Base-by-base conservation (phyloP, 352 stramenopile species). In the Thalassiosira livingstoniorum region DNA sequence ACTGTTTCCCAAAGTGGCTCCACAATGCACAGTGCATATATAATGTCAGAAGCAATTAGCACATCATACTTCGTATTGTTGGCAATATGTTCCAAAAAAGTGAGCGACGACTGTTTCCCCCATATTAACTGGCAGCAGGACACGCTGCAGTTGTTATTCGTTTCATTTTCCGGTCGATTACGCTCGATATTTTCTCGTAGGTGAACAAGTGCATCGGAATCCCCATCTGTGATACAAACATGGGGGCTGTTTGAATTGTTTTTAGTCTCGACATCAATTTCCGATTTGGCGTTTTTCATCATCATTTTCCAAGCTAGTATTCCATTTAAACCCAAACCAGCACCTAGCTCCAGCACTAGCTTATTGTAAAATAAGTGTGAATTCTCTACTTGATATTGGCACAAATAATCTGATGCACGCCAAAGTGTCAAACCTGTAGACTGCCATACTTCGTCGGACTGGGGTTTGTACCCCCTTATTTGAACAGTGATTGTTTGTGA, bases 21-120 rank as follows among this genome's bases (percentile, higher is more conserved):
- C 43, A 95, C 75, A 23, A 93, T 90, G 11, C 80, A 60, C 35
- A 68, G 11, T 21, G 83, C 75, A 82, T 95, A 95, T 23, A 95
- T 88, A 18, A 95, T 87, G 75, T 95, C 91, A 5, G 87, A 90
- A 34, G 87, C 91, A 11, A 95, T 37, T 74, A 95, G 83, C 23
- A 91, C 57, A 67, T 92, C 62, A 63, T 90, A 94, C 58, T 80
- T 79, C 51, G 27, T 21, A 63, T 85, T 53, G 0, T 82, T 47
- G 4, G 32, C 23, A 51, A 62, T 25, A 25, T 75, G 58, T 60
- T 67, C 21, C 15, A 92, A 62, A 72, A 93, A 93, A 13, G 65
- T 34, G n/a, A 73, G 18, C 10, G 69, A 67, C n/a, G 74, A 82
- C 18, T 82, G 5, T 61, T 80, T 70, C 32, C 82, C 80, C 82